Evolutionary conservation across 2,329 filamentous ascomycete species (phyloP), one percentile per base, ranked within the genome.

Genomic region (Seiridium cupressi): DNA sequence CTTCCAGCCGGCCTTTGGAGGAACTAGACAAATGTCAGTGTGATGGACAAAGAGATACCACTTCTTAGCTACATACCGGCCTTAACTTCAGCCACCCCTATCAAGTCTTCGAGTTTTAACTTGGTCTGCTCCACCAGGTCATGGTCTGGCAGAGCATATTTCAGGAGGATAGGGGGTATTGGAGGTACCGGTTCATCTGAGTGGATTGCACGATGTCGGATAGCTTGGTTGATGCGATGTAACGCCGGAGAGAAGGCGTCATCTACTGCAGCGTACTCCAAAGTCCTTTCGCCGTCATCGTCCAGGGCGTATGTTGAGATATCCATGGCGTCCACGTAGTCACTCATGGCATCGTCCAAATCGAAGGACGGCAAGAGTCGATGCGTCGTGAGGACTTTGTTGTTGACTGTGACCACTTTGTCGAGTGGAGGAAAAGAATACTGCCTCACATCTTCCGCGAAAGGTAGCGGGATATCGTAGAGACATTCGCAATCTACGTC

Each of bases 261-360:
- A 46, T 96, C 91, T 53, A 94, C 84, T 0, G 88, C 79, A 47
- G 90, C 87, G 62, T 91, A 94, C 69, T 97, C 92, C 1, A 76
- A 69, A 2, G 74, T 71, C 8, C 65, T 70, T 10, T 70, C 63
- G 13, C 70, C 91, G 48, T 93, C 84, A 51, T 95, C 91, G 67
- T 96, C 89, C 51, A 81, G 83, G 8, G 83, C 89, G 68, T 89
- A 87, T 0, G 74, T 81, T 1, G 89, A 89, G 2, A 99, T 79
- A 68, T 97, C 93, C 94, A 99, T 97, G 6, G 86, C 87, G 72
- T 98, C 92, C 6, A 99, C 92, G 66, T 94, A 98, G 64, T 92
- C 87, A 72, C 88, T 89, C 93, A 99, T 98, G 1, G 92, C 89
- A 54, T 89, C 78, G 58, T 86, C 83, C 32, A 99, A 81, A 38